Evolutionary conservation across 2,329 filamentous ascomycete species (phyloP).

Genomic region (Colletotrichum lindemuthianum): DNA sequence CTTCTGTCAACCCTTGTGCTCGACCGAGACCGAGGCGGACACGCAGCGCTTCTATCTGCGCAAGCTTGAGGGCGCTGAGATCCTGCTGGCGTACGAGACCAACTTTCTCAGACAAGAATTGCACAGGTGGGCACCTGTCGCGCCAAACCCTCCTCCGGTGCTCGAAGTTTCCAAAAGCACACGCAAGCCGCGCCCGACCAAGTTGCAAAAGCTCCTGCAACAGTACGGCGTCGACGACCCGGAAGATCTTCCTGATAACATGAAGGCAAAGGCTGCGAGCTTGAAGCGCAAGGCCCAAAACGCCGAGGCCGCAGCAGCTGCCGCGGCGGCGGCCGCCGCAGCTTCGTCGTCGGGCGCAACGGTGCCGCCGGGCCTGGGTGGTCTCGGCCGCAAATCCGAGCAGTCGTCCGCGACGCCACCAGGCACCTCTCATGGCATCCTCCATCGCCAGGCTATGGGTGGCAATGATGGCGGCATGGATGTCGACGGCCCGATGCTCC

Average conservation of each 20-base stretch:
- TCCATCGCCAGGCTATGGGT: conserved; percentile 23
- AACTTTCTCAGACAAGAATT: conserved; percentile 97
- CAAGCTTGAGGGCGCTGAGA: conserved; percentile 96
- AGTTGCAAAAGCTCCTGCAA: conserved; percentile 93
- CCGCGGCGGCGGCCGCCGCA: conserved; percentile 39
- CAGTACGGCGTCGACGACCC: conserved; percentile 90
- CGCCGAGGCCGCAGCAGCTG: conserved; percentile 61
- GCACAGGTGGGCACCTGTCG: conserved; percentile 93
- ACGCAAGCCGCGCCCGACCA: conserved; percentile 93
- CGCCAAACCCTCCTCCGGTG: conserved; percentile 84
- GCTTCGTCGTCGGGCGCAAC: conserved; percentile 26
- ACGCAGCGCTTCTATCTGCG: conserved; percentile 94
- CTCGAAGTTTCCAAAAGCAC: conserved; percentile 90
- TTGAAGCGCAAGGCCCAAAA: conserved; percentile 77
- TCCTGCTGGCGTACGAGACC: conserved; percentile 90
- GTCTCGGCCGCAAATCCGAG: conserved; percentile 30
- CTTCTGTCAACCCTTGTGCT: conserved; percentile 83
- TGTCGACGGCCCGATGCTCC: conserved; percentile 49
- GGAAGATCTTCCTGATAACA: conserved; percentile 86
- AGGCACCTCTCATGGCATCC: conserved; percentile 40
- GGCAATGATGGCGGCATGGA: conserved; percentile 52
- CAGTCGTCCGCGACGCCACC: conserved; percentile 36
- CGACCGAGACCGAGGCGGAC: conserved; percentile 85
- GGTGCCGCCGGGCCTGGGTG: conserved; percentile 19
- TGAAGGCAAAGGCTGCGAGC: conserved; percentile 80